Evolutionary conservation across 352 stramenopile genomes (phyloP), one percentile per base, ranked within the genome.

Genomic region (Globisporangium viniferum): DNA sequence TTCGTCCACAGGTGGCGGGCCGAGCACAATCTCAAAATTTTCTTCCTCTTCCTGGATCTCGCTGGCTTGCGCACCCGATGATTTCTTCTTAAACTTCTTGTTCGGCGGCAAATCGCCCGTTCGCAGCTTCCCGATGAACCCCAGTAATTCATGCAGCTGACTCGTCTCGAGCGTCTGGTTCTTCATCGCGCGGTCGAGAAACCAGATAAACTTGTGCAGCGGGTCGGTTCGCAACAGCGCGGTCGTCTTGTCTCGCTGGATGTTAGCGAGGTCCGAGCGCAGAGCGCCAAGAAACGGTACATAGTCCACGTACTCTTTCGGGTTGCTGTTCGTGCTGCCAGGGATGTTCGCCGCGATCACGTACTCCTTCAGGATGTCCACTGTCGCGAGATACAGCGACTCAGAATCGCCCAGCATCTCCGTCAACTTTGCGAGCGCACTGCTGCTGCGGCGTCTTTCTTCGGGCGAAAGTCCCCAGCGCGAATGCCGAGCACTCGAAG

Each of bases 151-250:
- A 22, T 89, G 77, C 24, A 94, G 77, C 60, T 94, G 84, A 8
- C 75, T 55, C 33, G 84, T 76, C 41, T 94, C 82, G 46, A 93
- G 70, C 1, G 82, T 84, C 48, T 90, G 81, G 54, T 88, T 89
- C 74, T 94, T 94, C 29, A 94, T 56, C 29, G 85, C 86, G 22
- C 84, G 79, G 66, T 96, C 88, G 33, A 94, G 69, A 72, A 94
- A 93, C 88, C 88, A 96, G 36, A 94, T 92, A 55, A 96, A 96
- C 65, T 96, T 96, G 73, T 96, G 88, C 12, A 96, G 62, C 5
- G 88, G 88, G 41, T 96, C 88, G 0, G 79, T 85, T 41, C 86
- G 85, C 55, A 93, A 67, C 53, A 93, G 69, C 41, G 74, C 36
- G 1, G 86, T 93, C 27, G 86, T 91, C 59, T 86, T 87, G 69